Percentiles rank a stretch among this genome's conserved stretches.
Conservation (phyloP, 306 rosid species). For the Comarum palustre region DNA sequence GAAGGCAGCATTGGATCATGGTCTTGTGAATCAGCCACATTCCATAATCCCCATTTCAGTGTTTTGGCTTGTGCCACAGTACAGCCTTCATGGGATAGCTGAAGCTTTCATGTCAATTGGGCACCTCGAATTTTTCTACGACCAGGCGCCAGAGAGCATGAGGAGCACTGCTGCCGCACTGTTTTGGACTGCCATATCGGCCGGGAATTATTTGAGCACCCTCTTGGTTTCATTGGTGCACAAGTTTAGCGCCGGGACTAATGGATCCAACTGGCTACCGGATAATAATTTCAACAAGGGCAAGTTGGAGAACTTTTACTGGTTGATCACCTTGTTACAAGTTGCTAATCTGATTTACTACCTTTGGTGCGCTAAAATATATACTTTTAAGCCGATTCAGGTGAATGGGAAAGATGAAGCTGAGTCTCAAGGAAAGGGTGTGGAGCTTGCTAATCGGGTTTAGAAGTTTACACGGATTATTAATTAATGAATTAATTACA, state of each 20-base stretch:
- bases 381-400: constrained; percentile 68
- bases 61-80: constrained; percentile 87
- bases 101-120: constrained; percentile 98
- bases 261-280: constrained; percentile 86
- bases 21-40: constrained; percentile 39
- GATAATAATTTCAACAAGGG: constrained; percentile 67
- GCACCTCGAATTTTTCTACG: constrained; percentile 86
- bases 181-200: constrained; percentile 69
- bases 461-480: constrained; percentile 10
- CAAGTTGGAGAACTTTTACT: constrained; percentile 73
- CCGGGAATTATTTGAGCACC: constrained; percentile 69
- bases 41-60: constrained; percentile 66
- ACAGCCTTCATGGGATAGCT: constrained; percentile 83
- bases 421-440: constrained; percentile 30
- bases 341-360: constrained; percentile 60
- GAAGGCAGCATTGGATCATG: constrained; percentile 44
- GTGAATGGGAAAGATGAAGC: constrained; percentile 35
- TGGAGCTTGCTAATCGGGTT: constrained; percentile 47
- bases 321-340: constrained; percentile 70
- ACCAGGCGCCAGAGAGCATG: constrained; percentile 95
- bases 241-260: constrained; percentile 49
- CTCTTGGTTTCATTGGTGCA: constrained; percentile 66
- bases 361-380: constrained; percentile 53
- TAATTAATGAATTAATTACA: no score
- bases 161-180: constrained; percentile 79